Evolutionary conservation across 495 filamentous ascomycete species (phyloP), one percentile per base, ranked within the genome.

Genomic region (Aspergillus wentii): DNA sequence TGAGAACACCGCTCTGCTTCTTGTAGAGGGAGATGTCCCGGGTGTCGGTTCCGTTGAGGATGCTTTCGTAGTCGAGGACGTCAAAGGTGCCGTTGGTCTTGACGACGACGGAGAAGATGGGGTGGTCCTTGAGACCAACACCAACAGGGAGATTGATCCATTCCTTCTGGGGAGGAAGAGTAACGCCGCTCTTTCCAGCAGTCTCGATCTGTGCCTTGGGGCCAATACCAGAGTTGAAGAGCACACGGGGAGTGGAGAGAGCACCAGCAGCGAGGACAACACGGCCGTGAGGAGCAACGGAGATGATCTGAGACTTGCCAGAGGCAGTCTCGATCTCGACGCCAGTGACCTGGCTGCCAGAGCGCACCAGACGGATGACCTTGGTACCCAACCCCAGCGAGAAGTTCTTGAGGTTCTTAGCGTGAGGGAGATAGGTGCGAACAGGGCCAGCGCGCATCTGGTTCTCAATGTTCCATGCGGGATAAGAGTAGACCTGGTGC

Each of bases 131-230:
- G 28, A 88, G 56, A 51, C 85, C 86, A 50, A 82, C 71, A 17
- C 85, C 85, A 14, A 90, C 84, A 15, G 85, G 85, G 11, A 85
- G 67, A 44, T 78, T 65, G 51, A 90, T 83, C 83, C 83, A 88
- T 13, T 76, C 49, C 1, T 56, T 46, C 66, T 80, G 69, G n/a
- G 57, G 64, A 6, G 74, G 55, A 14, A 79, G 75, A 35, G 76
- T 69, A 1, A 64, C 51, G 17, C 62, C 58, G 3, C 71, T 74
- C 35, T 56, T 53, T 43, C 74, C 65, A 22, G 82, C 75, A 7
- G 77, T 47, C 30, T 68, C 59, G 13, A 84, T 75, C 61, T 79
- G 74, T 43, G 79, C 75, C n/a, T 61, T 44, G 17, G 76, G 79
- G 6, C 82, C 81, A 51, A 86, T 85, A 18, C 79, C 79, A 48